phyloP scores from a whole-genome alignment of 2,329 filamentous ascomycete species.

The Verticillium longisporum region DNA sequence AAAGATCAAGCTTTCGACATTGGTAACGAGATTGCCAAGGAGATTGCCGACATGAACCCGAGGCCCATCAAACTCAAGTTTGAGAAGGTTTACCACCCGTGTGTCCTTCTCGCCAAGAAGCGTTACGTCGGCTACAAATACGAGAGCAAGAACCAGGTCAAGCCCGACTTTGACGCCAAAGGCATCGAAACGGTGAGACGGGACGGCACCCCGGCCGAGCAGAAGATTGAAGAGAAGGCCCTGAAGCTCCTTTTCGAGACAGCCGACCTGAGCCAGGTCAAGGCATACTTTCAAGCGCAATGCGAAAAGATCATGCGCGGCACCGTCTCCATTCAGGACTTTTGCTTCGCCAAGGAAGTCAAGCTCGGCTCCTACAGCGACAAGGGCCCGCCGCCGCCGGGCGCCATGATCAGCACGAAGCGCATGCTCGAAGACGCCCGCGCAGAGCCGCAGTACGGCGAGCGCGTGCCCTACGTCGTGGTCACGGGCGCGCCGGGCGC shows the following conservation, averaged over 20 bases:
- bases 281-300: slow-evolving; percentile 82
- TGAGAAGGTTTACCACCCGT: slow-evolving; percentile 96
- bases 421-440: slow-evolving; percentile 82
- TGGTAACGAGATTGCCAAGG: slow-evolving; percentile 83
- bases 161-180: slow-evolving; percentile 93
- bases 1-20: slow-evolving; percentile 86
- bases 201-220: slow-evolving; percentile 90
- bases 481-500: slow-evolving; percentile 82
- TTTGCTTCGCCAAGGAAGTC: slow-evolving; percentile 91
- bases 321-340: slow-evolving; percentile 84
- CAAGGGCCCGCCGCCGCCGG: slow-evolving; percentile 72
- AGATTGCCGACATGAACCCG: slow-evolving; percentile 84
- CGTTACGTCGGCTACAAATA: slow-evolving; percentile 98
- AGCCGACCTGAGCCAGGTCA: slow-evolving; percentile 80
- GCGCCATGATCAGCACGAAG: slow-evolving; percentile 79
- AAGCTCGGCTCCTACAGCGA: slow-evolving; percentile 83
- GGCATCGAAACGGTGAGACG: slow-evolving; percentile 95
- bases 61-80: slow-evolving; percentile 93
- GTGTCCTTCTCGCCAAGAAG: slow-evolving; percentile 90
- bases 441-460: slow-evolving; percentile 87
- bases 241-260: slow-evolving; percentile 87
- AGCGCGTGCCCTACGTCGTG: slow-evolving; percentile 92
- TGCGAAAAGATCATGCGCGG: slow-evolving; percentile 91
- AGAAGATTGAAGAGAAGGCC: slow-evolving; percentile 92
- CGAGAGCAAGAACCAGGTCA: slow-evolving; percentile 65